phyloP scores from a whole-genome alignment of 1,284 basidiomycete species.

The Porogramme epimiltina region DNA sequence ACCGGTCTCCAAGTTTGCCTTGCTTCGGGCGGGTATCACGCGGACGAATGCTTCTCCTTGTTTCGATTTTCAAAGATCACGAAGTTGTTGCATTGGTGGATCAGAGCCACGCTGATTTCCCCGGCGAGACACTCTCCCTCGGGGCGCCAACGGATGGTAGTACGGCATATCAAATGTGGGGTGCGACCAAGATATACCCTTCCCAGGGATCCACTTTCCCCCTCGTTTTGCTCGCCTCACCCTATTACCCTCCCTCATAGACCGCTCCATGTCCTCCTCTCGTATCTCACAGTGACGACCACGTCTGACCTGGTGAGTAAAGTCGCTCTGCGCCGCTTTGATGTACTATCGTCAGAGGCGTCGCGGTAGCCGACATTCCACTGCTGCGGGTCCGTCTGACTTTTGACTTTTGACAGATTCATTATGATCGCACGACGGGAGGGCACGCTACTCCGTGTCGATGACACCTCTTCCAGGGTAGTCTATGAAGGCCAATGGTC shows the following conservation, averaged over 20 bases:
- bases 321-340: background rate
- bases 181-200: background rate
- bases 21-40: too few species aligned
- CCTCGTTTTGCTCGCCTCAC: background rate
- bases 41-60: too few species aligned
- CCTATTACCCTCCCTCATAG: background rate
- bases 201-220: background rate
- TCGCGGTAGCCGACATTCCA: background rate
- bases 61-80: too few species aligned
- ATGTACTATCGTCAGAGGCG: background rate
- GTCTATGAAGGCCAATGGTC: constrained; percentile 13
- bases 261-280: background rate
- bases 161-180: too few species aligned
- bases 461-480: constrained; percentile 13
- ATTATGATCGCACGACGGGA: background rate
- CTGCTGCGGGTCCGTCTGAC: background rate
- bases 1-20: too few species aligned
- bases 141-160: too few species aligned
- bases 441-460: constrained; percentile 10
- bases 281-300: background rate
- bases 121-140: too few species aligned
- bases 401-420: background rate
- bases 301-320: background rate
- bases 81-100: too few species aligned
- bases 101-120: too few species aligned